Evolutionary conservation across 116 monocot genomes (phyloP).

Genomic region (Papilionanthe hybrid): DNA sequence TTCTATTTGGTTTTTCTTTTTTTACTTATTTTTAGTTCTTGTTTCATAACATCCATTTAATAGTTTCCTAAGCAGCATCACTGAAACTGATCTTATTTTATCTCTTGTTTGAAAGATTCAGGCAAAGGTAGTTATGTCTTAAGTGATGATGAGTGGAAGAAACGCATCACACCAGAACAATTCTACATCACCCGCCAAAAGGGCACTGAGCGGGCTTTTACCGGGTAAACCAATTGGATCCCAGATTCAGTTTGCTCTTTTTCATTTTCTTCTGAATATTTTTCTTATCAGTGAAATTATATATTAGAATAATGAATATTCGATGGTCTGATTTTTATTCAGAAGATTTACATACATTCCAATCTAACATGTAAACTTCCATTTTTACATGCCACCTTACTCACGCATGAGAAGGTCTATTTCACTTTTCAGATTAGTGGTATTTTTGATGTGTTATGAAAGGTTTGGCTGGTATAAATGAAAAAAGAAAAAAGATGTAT

Average conservation of each 20-base stretch:
- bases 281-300: not conserved
- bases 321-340: not conserved
- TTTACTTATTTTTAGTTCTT: too few relatives aligned
- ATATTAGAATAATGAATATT: not conserved
- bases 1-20: too few relatives aligned
- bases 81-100: not conserved
- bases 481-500: too few relatives aligned
- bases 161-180: conserved; percentile 59
- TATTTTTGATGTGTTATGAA: too few relatives aligned
- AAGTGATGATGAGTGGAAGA: conserved; percentile 77
- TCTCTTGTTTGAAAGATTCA: conserved; percentile 12
- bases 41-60: not conserved
- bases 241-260: not conserved
- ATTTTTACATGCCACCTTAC: too few relatives aligned
- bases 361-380: too few relatives aligned
- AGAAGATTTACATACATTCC: too few relatives aligned
- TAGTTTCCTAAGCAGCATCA: not conserved
- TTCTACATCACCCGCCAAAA: conserved; percentile 72
- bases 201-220: conserved; percentile 91
- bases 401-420: too few relatives aligned
- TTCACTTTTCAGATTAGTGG: too few relatives aligned
- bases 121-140: conserved; percentile 29
- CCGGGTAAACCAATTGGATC: conserved; percentile 44
- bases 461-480: too few relatives aligned
- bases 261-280: not conserved